These are phyloP conservation scores for Colletotrichum spinosum DNA, from an alignment of 2,329 filamentous ascomycete genomes.

Conservation along the genomic window DNA sequence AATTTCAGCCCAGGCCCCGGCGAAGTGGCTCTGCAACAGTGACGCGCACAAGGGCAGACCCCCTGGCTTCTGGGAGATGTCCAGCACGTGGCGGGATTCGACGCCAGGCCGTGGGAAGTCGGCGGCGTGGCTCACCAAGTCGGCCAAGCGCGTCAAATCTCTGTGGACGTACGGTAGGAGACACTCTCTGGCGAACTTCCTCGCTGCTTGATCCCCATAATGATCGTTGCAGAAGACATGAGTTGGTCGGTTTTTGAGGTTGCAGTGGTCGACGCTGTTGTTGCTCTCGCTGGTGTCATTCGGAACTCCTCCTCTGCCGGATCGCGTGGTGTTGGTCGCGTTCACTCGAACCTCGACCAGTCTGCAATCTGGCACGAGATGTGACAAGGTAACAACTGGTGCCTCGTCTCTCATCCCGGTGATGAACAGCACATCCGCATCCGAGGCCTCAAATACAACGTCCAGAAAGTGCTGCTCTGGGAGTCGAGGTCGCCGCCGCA, in stretches of 20 bases:
- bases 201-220: conserved; percentile 51
- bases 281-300: conserved; percentile 19
- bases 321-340: conserved; percentile 51
- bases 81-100: conserved; percentile 69
- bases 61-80: conserved; percentile 61
- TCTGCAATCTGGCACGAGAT: conserved; percentile 63
- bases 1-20: conserved; percentile 59
- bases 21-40: conserved; percentile 60
- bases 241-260: conserved; percentile 49
- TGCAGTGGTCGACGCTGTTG: conserved; percentile 24
- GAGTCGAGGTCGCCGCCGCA: conserved; percentile 55
- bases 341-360: conserved; percentile 66
- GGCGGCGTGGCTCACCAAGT: conserved; percentile 61
- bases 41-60: conserved; percentile 64
- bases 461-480: conserved; percentile 63
- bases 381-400: conserved; percentile 64
- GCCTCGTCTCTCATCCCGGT: conserved; percentile 73
- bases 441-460: conserved; percentile 53
- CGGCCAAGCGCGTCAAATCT: conserved; percentile 57
- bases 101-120: conserved; percentile 64
- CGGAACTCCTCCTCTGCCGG: conserved; percentile 47
- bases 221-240: conserved; percentile 64
- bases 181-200: conserved; percentile 53
- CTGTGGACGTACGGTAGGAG: conserved; percentile 60
- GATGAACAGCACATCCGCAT: conserved; percentile 68